Conservation (phyloP, 495 filamentous ascomycete genomes). For the Bryoglossum gracile region DNA sequence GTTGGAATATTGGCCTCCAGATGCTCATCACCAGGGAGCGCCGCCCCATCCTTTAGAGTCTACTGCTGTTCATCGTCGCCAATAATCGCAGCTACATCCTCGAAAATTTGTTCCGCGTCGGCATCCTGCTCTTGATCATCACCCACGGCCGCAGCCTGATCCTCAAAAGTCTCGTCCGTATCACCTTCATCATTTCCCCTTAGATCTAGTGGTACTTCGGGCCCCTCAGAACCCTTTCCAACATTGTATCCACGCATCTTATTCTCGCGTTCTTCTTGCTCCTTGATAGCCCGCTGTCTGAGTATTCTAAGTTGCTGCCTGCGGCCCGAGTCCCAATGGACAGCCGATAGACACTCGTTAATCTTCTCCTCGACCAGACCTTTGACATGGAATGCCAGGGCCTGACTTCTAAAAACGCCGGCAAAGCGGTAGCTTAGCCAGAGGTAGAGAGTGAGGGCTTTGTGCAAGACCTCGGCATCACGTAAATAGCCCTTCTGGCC, state of each 20-base stretch:
- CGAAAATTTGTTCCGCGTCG: too few species aligned
- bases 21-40: too few species aligned
- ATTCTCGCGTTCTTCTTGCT: background rate
- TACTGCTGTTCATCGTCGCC: too few species aligned
- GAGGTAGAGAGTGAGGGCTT: slow-evolving; percentile 71
- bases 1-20: too few species aligned
- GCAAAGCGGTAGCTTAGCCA: slow-evolving; percentile 73
- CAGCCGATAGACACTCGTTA: slow-evolving; percentile 48
- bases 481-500: slow-evolving; percentile 46
- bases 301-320: background rate
- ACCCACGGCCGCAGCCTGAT: background rate
- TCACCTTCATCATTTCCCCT: background rate
- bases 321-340: slow-evolving; percentile 1
- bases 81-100: too few species aligned
- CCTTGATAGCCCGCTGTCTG: background rate
- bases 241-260: too few species aligned
- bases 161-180: background rate
- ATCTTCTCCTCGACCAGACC: slow-evolving; percentile 70
- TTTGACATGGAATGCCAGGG: slow-evolving; percentile 75
- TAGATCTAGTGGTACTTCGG: background rate
- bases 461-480: slow-evolving; percentile 70
- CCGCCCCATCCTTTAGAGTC: too few species aligned
- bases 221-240: background rate
- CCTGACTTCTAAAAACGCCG: slow-evolving; percentile 72
- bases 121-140: too few species aligned